Evolutionary conservation across 306 rosid genomes (phyloP).

Genomic region (Comarum palustre): DNA sequence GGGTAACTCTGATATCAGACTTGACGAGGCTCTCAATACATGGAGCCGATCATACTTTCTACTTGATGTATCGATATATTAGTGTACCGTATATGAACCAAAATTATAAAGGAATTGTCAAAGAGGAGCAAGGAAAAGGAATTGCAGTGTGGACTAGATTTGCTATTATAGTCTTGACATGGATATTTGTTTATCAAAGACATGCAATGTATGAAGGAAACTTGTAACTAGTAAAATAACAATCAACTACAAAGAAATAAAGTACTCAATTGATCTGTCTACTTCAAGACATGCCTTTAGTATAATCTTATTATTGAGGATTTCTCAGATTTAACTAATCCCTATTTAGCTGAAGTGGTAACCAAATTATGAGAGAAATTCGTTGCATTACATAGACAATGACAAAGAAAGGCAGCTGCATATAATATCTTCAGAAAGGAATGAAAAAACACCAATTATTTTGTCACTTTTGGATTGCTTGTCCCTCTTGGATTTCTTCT

Average conservation of each 20-base stretch:
- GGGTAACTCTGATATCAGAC: neutral
- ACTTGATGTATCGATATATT: neutral
- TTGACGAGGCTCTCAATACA: neutral
- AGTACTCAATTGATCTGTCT: neutral
- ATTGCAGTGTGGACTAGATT: neutral
- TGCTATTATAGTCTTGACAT: neutral
- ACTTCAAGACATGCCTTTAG: neutral
- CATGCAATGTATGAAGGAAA: neutral
- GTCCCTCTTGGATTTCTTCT: conserved; percentile 12
- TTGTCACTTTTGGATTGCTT: conserved; percentile 15
- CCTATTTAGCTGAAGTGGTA: neutral
- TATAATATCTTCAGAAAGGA: neutral
- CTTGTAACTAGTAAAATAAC: neutral
- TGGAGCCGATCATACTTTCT: neutral
- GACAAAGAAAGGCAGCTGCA: conserved; percentile 14
- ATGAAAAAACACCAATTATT: neutral
- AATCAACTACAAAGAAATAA: neutral
- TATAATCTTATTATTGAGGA: neutral
- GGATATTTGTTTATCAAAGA: neutral
- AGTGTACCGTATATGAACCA: neutral
- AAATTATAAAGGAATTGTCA: neutral
- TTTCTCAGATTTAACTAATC: neutral
- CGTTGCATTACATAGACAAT: neutral
- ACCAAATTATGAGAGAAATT: neutral
- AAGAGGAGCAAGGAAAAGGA: neutral